These are phyloP conservation scores for Pseudogymnoascus sp. DNA, from an alignment of 2,329 filamentous ascomycete species.

Conservation along the genomic window DNA sequence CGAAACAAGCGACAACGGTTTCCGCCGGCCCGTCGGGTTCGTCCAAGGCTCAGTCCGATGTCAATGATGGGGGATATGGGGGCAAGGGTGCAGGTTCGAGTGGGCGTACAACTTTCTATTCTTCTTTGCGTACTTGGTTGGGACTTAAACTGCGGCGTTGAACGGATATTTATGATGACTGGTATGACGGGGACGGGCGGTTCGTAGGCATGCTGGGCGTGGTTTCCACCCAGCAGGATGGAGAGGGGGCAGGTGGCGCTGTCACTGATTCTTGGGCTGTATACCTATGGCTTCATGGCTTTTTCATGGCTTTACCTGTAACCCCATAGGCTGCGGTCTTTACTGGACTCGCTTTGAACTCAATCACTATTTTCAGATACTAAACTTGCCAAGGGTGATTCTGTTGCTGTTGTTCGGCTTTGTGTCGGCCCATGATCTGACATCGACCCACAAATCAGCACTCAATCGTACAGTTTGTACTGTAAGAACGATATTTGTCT, in stretches of 20 bases:
- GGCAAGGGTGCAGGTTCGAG: slow-evolving; percentile 17
- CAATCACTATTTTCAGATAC: slow-evolving; percentile 7
- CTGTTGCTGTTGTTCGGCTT: neutral
- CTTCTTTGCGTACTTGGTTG: slow-evolving; percentile 20
- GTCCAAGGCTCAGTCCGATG: slow-evolving; percentile 25
- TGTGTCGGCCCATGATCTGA: neutral
- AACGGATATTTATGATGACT: slow-evolving; percentile 12
- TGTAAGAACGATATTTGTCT: neutral
- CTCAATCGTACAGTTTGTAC: neutral
- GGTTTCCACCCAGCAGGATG: slow-evolving; percentile 1
- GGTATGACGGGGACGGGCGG: slow-evolving; percentile 4
- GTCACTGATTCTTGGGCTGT: slow-evolving; percentile 7
- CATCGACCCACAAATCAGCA: neutral
- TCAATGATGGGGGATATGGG: slow-evolving; percentile 14
- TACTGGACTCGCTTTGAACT: slow-evolving; percentile 7
- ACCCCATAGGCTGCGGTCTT: slow-evolving; percentile 7
- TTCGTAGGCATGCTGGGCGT: slow-evolving; percentile 2
- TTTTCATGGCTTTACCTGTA: slow-evolving; percentile 6
- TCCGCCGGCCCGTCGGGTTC: slow-evolving; percentile 46
- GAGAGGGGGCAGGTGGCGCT: slow-evolving; percentile 6
- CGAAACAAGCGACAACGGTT: slow-evolving; percentile 6
- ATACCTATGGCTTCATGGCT: slow-evolving; percentile 2
- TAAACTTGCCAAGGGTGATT: neutral
- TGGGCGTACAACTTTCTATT: slow-evolving; percentile 22
- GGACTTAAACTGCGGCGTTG: slow-evolving; percentile 10